These are phyloP conservation scores for Mucor velutinosus DNA, from an alignment of 371 early-diverging fungal species.

Conservation along the genomic window DNA sequence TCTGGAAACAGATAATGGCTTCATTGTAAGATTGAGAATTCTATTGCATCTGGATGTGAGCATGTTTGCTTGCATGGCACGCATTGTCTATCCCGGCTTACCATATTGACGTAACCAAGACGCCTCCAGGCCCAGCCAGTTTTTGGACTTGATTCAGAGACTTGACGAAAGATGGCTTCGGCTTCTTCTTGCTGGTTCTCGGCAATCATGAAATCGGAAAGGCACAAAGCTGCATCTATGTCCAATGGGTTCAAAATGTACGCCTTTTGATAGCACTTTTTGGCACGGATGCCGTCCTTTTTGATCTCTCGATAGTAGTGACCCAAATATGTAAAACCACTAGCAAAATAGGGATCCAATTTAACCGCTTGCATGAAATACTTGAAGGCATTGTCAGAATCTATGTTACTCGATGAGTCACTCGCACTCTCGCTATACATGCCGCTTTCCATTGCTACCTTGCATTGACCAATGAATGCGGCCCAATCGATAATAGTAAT, in stretches of 20 bases:
- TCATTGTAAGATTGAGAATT: slow-evolving; percentile 50
- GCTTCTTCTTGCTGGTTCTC: slow-evolving; percentile 60
- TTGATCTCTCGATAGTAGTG: slow-evolving; percentile 75
- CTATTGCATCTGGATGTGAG: slow-evolving; percentile 11
- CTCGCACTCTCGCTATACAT: too few relatives aligned
- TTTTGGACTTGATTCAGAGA: slow-evolving; percentile 46
- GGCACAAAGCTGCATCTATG: slow-evolving; percentile 66
- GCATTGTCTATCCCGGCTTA: slow-evolving; percentile 18
- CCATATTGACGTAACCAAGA: slow-evolving; percentile 76
- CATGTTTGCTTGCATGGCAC: too few relatives aligned
- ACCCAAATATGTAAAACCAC: slow-evolving; percentile 81
- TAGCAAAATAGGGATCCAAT: slow-evolving; percentile 64
- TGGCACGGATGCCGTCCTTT: slow-evolving; percentile 67
- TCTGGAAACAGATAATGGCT: slow-evolving; percentile 84
- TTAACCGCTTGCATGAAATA: slow-evolving; percentile 78
- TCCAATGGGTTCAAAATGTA: slow-evolving; percentile 69
- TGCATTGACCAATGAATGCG: slow-evolving; percentile 81
- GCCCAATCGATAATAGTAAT: slow-evolving; percentile 71
- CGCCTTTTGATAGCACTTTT: slow-evolving; percentile 82
- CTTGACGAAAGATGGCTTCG: slow-evolving; percentile 52
- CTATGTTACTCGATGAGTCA: slow-evolving; percentile 46
- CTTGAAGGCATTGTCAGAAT: slow-evolving; percentile 64
- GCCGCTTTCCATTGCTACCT: slow-evolving; percentile 41
- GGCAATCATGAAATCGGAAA: slow-evolving; percentile 65
- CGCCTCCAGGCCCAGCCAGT: slow-evolving; percentile 81